phyloP scores from a whole-genome alignment of 768 basidiomycete species.

The Crassisporium funariophilum region DNA sequence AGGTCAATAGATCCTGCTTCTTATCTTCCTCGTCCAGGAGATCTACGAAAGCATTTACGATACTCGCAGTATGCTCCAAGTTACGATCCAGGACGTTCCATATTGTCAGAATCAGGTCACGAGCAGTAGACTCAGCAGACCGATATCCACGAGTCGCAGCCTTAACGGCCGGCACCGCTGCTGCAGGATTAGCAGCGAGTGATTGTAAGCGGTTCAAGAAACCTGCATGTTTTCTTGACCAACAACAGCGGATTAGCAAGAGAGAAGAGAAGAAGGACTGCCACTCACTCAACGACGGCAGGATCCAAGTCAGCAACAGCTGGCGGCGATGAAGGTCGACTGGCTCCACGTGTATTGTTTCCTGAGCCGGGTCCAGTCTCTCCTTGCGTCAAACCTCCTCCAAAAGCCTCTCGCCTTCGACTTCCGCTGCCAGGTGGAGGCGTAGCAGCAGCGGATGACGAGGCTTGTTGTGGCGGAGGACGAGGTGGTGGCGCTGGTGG shows the following conservation, averaged over 20 bases:
- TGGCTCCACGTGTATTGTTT: slow-evolving; percentile 27
- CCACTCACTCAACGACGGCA: slow-evolving; percentile 52
- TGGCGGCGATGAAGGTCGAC: slow-evolving; percentile 41
- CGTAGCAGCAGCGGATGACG: slow-evolving; percentile 17
- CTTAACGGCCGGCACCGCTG: slow-evolving; percentile 63
- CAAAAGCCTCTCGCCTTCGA: slow-evolving; percentile 64
- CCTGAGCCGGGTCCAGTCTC: slow-evolving; percentile 13
- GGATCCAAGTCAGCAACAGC: slow-evolving; percentile 54
- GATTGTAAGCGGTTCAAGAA: slow-evolving; percentile 66
- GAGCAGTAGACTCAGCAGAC: slow-evolving; percentile 72
- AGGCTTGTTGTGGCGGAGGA: slow-evolving; percentile 25
- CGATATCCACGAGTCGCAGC: slow-evolving; percentile 81
- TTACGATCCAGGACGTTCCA: slow-evolving; percentile 61
- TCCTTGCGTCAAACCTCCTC: slow-evolving; percentile 54
- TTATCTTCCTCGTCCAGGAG: slow-evolving; percentile 85
- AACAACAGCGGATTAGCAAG: not conserved
- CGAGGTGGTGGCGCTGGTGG: slow-evolving; percentile 23
- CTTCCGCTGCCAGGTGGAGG: slow-evolving; percentile 33
- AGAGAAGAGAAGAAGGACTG: not conserved
- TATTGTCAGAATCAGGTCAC: slow-evolving; percentile 87
- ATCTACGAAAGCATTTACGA: slow-evolving; percentile 74
- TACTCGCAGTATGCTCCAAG: slow-evolving; percentile 73
- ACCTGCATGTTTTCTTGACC: slow-evolving; percentile 60
- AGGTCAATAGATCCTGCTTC: slow-evolving; percentile 68
- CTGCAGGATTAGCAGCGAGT: slow-evolving; percentile 57